Evolutionary conservation across 1,139 yeast genomes (phyloP).

Genomic region (Yamadazyma triangularis): DNA sequence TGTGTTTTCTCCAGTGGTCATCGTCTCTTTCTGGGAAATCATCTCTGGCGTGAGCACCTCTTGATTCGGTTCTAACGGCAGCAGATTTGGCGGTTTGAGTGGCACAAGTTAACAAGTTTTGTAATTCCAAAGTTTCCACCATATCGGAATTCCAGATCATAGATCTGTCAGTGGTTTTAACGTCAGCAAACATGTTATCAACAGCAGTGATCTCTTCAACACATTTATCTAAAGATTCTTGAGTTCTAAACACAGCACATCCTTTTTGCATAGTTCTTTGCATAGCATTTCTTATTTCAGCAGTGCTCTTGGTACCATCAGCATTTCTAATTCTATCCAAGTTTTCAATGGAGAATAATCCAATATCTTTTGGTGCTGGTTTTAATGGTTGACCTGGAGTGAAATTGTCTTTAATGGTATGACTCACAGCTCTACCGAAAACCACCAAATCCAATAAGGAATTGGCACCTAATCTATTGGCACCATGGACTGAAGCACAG

Average conservation of each 20-base stretch:
- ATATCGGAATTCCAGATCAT: constrained; percentile 99
- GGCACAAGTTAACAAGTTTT: constrained; percentile 96
- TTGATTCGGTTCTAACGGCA: constrained; percentile 92
- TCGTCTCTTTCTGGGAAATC: constrained; percentile 97
- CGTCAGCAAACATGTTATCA: constrained; percentile 62
- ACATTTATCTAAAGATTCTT: constrained; percentile 90
- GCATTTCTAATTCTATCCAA: constrained; percentile 88
- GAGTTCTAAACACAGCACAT: constrained; percentile 95
- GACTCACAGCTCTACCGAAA: constrained; percentile 97
- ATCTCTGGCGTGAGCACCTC: constrained; percentile 99
- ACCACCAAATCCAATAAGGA: constrained; percentile 96
- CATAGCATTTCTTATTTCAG: constrained; percentile 87
- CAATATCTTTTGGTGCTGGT: constrained; percentile 74
- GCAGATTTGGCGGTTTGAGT: constrained; percentile 94
- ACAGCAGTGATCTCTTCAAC: constrained; percentile 72
- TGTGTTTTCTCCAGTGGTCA: constrained; percentile 96
- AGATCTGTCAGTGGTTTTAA: constrained; percentile 90
- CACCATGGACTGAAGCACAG: constrained; percentile 99
- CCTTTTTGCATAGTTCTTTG: constrained; percentile 96
- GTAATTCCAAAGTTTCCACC: constrained; percentile 93
- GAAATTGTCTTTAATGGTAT: constrained; percentile 79
- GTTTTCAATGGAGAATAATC: constrained; percentile 85
- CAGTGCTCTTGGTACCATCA: constrained; percentile 73
- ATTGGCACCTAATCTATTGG: constrained; percentile 98
- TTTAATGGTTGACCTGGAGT: constrained; percentile 87